Evolutionary conservation across 257 asterid species (phyloP).

Genomic region (Solanum medicagineum): DNA sequence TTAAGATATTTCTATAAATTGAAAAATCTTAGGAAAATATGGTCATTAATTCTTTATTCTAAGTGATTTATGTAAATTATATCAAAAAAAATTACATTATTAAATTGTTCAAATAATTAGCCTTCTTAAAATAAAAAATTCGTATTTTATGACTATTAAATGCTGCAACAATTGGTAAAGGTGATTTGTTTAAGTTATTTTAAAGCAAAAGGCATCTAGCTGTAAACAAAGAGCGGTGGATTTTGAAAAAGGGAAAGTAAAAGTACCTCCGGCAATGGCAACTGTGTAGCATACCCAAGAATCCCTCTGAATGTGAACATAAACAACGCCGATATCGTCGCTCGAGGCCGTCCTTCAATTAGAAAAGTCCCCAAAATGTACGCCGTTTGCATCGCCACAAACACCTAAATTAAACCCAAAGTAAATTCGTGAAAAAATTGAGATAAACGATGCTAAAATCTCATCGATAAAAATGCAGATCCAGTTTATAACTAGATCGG

Average conservation of each 20-base stretch:
- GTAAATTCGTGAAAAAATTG: not conserved
- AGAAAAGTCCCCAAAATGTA: slow-evolving; percentile 7
- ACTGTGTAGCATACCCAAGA: slow-evolving; percentile 12
- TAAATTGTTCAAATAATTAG: not conserved
- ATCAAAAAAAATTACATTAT: not conserved
- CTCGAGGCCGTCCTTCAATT: slow-evolving; percentile 11
- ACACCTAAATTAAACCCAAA: not conserved
- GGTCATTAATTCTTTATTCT: no score
- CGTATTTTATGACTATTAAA: not conserved
- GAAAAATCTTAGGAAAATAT: no score
- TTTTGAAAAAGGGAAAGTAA: not conserved
- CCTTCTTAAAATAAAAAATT: not conserved
- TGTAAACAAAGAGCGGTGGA: not conserved
- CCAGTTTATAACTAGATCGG: not conserved
- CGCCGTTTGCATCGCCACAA: slow-evolving; percentile 12
- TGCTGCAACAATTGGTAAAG: not conserved
- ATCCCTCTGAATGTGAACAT: slow-evolving; percentile 11
- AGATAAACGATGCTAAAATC: not conserved
- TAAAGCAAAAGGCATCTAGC: not conserved
- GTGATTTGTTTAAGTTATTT: not conserved
- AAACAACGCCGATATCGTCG: slow-evolving; percentile 6
- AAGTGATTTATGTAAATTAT: no score
- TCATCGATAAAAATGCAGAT: not conserved
- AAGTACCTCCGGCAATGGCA: slow-evolving; percentile 14
- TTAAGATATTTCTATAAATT: no score